Evolutionary conservation across 1,139 yeast species (phyloP).

Genomic region (Candida albicans): DNA sequence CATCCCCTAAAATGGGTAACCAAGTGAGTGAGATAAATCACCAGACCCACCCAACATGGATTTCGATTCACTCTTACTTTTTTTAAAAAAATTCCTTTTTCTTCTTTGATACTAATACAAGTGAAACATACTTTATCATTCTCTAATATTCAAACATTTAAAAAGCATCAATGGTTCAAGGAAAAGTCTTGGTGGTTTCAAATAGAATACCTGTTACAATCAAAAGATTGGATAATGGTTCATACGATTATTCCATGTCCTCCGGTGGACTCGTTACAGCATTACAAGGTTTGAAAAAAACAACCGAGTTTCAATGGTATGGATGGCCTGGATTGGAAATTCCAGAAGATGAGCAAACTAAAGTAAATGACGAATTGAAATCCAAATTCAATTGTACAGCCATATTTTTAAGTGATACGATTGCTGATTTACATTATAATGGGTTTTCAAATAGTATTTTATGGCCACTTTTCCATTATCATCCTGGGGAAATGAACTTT

Average conservation of each 20-base stretch:
- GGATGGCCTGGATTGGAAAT: slow-evolving; percentile 97
- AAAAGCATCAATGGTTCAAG: slow-evolving; percentile 29
- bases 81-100: neutral
- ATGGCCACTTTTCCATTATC: slow-evolving; percentile 98
- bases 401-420: slow-evolving; percentile 77
- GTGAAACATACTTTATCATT: neutral
- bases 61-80: neutral
- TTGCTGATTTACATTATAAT: slow-evolving; percentile 95
- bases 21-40: too few relatives aligned
- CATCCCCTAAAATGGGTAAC: too few relatives aligned
- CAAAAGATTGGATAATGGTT: slow-evolving; percentile 57
- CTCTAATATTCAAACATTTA: neutral
- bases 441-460: slow-evolving; percentile 90
- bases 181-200: slow-evolving; percentile 88
- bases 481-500: slow-evolving; percentile 98
- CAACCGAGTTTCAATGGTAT: slow-evolving; percentile 91
- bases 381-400: slow-evolving; percentile 88
- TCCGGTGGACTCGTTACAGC: slow-evolving; percentile 98
- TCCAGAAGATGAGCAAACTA: slow-evolving; percentile 70
- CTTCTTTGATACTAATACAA: too few relatives aligned
- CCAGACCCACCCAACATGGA: too few relatives aligned
- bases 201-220: slow-evolving; percentile 95
- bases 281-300: slow-evolving; percentile 82
- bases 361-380: slow-evolving; percentile 68
- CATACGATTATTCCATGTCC: slow-evolving; percentile 79